Base-by-base conservation (phyloP, 2,329 filamentous ascomycete genomes). In the Pestalotiopsis sp. region DNA sequence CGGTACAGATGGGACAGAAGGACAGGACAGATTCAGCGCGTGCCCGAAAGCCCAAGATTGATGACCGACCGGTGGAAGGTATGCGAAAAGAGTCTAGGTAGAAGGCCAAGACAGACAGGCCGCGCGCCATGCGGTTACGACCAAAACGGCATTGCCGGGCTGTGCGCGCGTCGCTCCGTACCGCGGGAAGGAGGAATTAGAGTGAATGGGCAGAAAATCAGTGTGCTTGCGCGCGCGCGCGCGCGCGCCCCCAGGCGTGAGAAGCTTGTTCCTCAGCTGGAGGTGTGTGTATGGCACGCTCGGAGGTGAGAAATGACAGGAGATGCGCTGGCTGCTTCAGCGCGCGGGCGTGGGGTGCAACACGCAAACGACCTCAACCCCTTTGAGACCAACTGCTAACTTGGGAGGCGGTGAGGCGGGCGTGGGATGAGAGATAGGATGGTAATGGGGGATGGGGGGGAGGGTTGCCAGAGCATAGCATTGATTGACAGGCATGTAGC, bases 131-230 rank as follows among this genome's bases (percentile, higher is more conserved):
- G 39, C 13, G 26, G 38, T 63, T 44, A 22, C 35, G 38, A 20
- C 39, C 11, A n/a, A 39, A 20, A n/a, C 30, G 30, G n/a, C 38
- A 24, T 24, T 44, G 38, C 30, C 44, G 26, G 61, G 38, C 35
- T 48, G 30, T 61, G 40, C 24, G 63, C 67, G 67, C 67, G 64
- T 68, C 67, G 67, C 67, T 64, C 67, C 67, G 67, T 64, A 60
- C 67, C 67, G 64, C 48, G 48, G 60, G 61, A 67, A 66, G 65
- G 59, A 63, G 20, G 17, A 52, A 52, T 52, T 52, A 52, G 20
- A n/a, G 44, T n/a, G 44, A 52, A 20, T 52, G 44, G 44, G 44
- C 44, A 52, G 44, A 52, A 52, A 35, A 35, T 7, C 6, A 35
- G 30, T 35, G 30, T 9, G 30, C 30, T 35, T 9, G 30, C 30